Base-by-base conservation (phyloP, 192 early-diverging fungal genomes). In the Glomus cerebriforme region DNA sequence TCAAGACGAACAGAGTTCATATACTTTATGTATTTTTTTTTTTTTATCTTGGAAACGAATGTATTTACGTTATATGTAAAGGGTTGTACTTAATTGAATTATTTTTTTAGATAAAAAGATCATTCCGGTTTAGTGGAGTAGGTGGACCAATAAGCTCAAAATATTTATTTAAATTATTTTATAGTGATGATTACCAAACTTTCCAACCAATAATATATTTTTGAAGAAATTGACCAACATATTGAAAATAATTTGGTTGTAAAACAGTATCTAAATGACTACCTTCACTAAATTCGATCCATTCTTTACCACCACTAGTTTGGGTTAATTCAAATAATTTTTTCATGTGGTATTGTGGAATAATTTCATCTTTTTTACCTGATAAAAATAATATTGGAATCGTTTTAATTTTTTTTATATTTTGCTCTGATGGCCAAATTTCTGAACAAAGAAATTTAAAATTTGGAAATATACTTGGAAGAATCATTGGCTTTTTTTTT, bases 241-340 rank as follows among this genome's bases (percentile, higher is more conserved):
- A 54, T 6, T 19, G 47, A 86, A 95, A 96, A 79, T 97, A 98
- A 0, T 91, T 93, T 17, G 82, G 86, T 90, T 98, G 92, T 34
- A 94, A 77, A 73, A 92, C 94, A 3, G 96, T 96, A 63, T 97
- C 95, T 75, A 96, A 97, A 83, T 98, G 97, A 58, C 89, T 95
- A 26, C 96, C 97, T 10, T 92, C 79, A 17, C 82, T 79, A 84
- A 97, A 97, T 81, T 88, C 87, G n/a, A 87, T 84, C 91, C 91
- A 87, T 19, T 77, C 79, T 24, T 80, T 80, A 64, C 85, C 80
- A 62, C 85, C 79, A 37, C 81, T 80, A 3, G 87, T 87, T 58
- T 86, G 81, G 37, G 88, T 85, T 31, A 90, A 78, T 59, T 92
- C 91, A 49, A 89, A 90, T 15, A 99, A 88, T 62, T 83, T 82